phyloP scores from a whole-genome alignment of 371 early-diverging fungal genomes.

The Dinochytrium kinnereticum region DNA sequence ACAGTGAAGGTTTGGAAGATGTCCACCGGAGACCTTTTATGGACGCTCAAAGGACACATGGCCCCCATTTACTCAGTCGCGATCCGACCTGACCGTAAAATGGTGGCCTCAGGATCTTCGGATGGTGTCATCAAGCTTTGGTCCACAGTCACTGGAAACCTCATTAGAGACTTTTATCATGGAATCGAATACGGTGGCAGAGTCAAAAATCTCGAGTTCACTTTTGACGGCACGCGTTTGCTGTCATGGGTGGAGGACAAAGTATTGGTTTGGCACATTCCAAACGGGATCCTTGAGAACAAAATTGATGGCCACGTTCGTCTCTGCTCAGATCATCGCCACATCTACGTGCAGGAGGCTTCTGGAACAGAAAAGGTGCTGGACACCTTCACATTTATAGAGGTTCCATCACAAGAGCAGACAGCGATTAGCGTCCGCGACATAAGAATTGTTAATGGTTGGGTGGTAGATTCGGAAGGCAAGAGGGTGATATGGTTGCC shows the following conservation, averaged over 20 bases:
- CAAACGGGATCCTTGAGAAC: constrained; percentile 8
- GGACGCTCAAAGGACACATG: constrained; percentile 82
- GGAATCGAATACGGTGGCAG: neutral
- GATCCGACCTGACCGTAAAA: constrained; percentile 51
- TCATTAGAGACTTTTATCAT: constrained; percentile 44
- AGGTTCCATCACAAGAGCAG: neutral
- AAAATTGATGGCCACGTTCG: neutral
- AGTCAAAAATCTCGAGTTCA: constrained; percentile 10
- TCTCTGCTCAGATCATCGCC: neutral
- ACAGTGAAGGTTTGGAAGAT: constrained; percentile 87
- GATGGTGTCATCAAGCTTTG: constrained; percentile 86
- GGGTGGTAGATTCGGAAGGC: constrained; percentile 2
- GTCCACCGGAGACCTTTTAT: constrained; percentile 54
- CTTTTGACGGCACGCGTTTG: neutral
- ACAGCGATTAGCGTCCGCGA: neutral
- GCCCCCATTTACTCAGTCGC: constrained; percentile 87
- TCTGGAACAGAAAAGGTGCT: constrained; percentile 3
- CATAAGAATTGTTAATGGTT: constrained; percentile 7
- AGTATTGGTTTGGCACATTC: constrained; percentile 7
- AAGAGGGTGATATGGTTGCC: constrained; percentile 12
- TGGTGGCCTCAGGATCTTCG: constrained; percentile 81
- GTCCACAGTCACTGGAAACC: constrained; percentile 65
- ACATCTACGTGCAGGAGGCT: neutral
- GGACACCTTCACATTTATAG: neutral
- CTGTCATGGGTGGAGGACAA: constrained; percentile 12